Percentiles rank a stretch among this genome's conserved stretches.
Conservation (phyloP, 1,284 basidiomycete species). For the Pyrrhoderma noxium region DNA sequence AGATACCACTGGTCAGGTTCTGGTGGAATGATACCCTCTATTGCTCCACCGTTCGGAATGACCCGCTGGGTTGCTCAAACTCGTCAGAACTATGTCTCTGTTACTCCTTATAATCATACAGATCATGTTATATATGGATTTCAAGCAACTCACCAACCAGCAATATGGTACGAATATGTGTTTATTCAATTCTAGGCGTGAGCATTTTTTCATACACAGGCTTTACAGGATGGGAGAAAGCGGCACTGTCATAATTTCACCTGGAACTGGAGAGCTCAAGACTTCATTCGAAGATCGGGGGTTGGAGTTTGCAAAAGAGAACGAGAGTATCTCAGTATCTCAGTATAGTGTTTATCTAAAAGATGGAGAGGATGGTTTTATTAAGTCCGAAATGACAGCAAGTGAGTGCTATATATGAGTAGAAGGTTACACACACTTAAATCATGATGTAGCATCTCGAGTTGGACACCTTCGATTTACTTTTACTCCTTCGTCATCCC, state of each 20-base stretch:
- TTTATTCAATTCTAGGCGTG: not conserved
- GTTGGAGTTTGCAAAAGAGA: slow-evolving; percentile 47
- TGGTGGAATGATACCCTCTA: slow-evolving; percentile 64
- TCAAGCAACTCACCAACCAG: slow-evolving; percentile 75
- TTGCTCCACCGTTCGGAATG: slow-evolving; percentile 76
- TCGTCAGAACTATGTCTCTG: slow-evolving; percentile 65
- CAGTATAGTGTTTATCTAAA: slow-evolving; percentile 64
- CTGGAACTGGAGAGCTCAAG: slow-evolving; percentile 48
- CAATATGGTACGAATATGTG: slow-evolving; percentile 53
- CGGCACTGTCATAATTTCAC: slow-evolving; percentile 55
- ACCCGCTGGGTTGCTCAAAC: slow-evolving; percentile 75
- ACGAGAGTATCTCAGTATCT: slow-evolving; percentile 56
- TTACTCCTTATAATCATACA: slow-evolving; percentile 73
- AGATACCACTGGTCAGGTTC: slow-evolving; percentile 27
- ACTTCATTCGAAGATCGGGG: slow-evolving; percentile 54
- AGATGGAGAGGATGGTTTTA: slow-evolving; percentile 40
- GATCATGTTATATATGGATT: slow-evolving; percentile 62
- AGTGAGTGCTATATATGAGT: slow-evolving; percentile 38
- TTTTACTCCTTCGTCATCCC: slow-evolving; percentile 42
- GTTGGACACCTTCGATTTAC: slow-evolving; percentile 75
- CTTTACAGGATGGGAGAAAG: slow-evolving; percentile 64
- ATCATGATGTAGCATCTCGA: slow-evolving; percentile 49
- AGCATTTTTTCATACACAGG: not conserved
- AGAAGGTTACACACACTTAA: not conserved
- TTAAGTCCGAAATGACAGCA: slow-evolving; percentile 62